Base-by-base conservation (phyloP, 1,284 basidiomycete genomes). In the Boletus sp. region DNA sequence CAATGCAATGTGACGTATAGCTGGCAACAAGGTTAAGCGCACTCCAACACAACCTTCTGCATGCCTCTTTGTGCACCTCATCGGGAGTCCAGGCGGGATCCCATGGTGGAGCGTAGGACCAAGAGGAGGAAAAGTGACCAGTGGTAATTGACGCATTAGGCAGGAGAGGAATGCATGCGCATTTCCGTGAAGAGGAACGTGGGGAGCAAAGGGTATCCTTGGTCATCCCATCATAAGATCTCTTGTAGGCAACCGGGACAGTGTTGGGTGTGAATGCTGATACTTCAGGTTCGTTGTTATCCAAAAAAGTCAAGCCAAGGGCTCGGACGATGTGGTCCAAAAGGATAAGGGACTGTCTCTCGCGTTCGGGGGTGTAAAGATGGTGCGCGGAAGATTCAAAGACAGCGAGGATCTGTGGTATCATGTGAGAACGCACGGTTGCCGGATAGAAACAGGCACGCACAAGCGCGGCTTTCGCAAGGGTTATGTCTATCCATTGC, bases 381-480 rank as follows among this genome's bases (percentile, higher is more conserved):
- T 84, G 84, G 51, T 89, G 83, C 6, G 80, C 77, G 2, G 84
- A 88, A 0, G 78, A 75, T 63, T 90, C 87, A 60, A 85, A 90
- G 2, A 88, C 68, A 3, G 84, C 81, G 9, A 89, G 71, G 39
- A 88, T 76, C 86, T 89, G 41, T 27, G 32, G 41, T 4, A 22
- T 6, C 2, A 41, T 27, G 41, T 57, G 44, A 53, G 39, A 35
- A 49, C 13, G 22, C 32, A 23, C 19, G 23, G 26, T 7, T 19
- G 30, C n/a, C 25, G 27, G 16, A 36, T 7, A 41, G 36, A 32
- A 40, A 50, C 14, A 16, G n/a, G 27, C n/a, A 70, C 80, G 57
- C 55, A 88, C 86, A 55, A 87, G 68, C n/a, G 85, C 85, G 12
- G 86, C 86, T 58, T 85, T 82, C 1, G 83, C 86, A 7, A 87